Evolutionary conservation across 345 rosid species (phyloP).

Genomic region (Salix koriyanagi): DNA sequence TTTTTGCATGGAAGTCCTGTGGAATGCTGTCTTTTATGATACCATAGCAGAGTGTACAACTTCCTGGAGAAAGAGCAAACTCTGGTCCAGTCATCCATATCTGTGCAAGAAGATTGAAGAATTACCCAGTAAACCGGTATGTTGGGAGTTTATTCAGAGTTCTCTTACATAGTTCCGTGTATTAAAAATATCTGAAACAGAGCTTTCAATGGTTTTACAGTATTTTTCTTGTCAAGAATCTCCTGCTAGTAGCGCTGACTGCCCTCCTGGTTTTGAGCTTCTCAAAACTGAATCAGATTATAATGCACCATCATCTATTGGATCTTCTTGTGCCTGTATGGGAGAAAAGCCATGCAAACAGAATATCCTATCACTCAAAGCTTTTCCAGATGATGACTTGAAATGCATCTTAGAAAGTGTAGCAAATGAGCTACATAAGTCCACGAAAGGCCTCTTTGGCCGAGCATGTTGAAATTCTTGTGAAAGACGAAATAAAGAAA

Average conservation of each 20-base stretch:
- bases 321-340: slow-evolving; percentile 13
- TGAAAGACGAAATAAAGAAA: slow-evolving; percentile 47
- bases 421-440: slow-evolving; percentile 55
- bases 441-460: slow-evolving; percentile 41
- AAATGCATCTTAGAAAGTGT: slow-evolving; percentile 46
- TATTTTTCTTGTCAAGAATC: slow-evolving; percentile 31
- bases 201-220: slow-evolving; percentile 38
- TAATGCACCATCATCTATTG: slow-evolving; percentile 6
- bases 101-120: slow-evolving; percentile 22
- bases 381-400: slow-evolving; percentile 21
- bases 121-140: slow-evolving; percentile 29
- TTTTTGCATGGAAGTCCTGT: slow-evolving; percentile 68
- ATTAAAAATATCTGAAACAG: neutral
- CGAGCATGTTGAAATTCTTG: slow-evolving; percentile 44
- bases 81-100: slow-evolving; percentile 53
- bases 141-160: slow-evolving; percentile 11
- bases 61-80: slow-evolving; percentile 63
- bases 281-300: slow-evolving; percentile 21
- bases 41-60: slow-evolving; percentile 42
- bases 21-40: slow-evolving; percentile 90
- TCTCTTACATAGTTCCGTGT: neutral
- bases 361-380: slow-evolving; percentile 14
- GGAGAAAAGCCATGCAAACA: slow-evolving; percentile 27
- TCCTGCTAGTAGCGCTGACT: slow-evolving; percentile 30
- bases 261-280: slow-evolving; percentile 46